phyloP scores from a whole-genome alignment of 2,329 filamentous ascomycete genomes.

The Trichoderma sp. region DNA sequence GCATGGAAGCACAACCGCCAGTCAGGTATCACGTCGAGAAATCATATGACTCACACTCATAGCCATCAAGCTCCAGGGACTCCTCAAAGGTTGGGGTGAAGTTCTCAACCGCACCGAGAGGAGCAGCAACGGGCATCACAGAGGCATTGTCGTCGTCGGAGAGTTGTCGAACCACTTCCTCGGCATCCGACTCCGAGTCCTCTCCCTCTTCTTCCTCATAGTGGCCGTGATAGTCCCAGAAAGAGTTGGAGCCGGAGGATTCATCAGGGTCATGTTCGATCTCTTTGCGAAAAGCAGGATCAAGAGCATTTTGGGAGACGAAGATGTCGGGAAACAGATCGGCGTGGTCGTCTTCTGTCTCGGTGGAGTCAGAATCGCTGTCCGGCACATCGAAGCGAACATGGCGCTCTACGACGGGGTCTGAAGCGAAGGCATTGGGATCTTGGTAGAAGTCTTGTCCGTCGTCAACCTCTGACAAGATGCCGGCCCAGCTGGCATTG shows the following conservation, averaged over 20 bases:
- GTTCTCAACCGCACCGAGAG: slow-evolving; percentile 33
- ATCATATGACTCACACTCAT: slow-evolving; percentile 58
- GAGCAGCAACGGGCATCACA: slow-evolving; percentile 46
- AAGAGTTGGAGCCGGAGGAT: slow-evolving; percentile 59
- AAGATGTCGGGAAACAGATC: slow-evolving; percentile 79
- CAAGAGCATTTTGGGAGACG: slow-evolving; percentile 71
- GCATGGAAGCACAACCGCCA: slow-evolving; percentile 34
- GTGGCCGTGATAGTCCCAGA: slow-evolving; percentile 64
- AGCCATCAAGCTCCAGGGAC: slow-evolving; percentile 55
- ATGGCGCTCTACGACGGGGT: slow-evolving; percentile 56
- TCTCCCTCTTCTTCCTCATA: slow-evolving; percentile 38
- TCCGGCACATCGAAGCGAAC: slow-evolving; percentile 73
- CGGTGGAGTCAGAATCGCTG: slow-evolving; percentile 68
- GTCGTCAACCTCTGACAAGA: slow-evolving; percentile 53
- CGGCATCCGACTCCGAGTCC: slow-evolving; percentile 50
- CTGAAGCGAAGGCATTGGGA: slow-evolving; percentile 47
- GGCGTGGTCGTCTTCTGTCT: slow-evolving; percentile 62
- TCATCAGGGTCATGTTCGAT: slow-evolving; percentile 70
- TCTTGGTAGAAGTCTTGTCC: slow-evolving; percentile 48
- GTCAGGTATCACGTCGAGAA: slow-evolving; percentile 27
- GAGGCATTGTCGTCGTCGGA: slow-evolving; percentile 48
- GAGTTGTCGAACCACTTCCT: slow-evolving; percentile 43
- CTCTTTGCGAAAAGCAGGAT: slow-evolving; percentile 71
- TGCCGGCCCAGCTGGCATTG: slow-evolving; percentile 58
- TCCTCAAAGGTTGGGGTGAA: slow-evolving; percentile 40